Conservation (phyloP, 1,284 basidiomycete genomes). For the Anthracocystis walkeri region DNA sequence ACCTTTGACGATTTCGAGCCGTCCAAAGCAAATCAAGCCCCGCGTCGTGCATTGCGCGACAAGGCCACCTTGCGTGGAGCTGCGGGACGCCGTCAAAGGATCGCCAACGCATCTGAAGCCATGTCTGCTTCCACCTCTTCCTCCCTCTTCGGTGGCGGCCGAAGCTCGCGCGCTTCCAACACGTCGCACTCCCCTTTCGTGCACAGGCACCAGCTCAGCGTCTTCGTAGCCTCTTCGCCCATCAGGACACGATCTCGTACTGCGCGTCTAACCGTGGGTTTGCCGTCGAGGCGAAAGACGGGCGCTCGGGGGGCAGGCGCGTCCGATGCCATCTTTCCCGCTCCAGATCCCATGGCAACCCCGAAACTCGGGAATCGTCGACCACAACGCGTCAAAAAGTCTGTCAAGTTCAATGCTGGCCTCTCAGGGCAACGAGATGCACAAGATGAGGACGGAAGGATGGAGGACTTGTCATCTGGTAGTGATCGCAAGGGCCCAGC, state of each 20-base stretch:
- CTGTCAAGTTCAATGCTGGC: conserved; percentile 27
- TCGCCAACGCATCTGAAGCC: conserved; percentile 30
- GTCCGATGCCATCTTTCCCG: conserved; percentile 20
- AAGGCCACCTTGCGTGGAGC: conserved; percentile 15
- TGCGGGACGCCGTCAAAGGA: conserved; percentile 21
- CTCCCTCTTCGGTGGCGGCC: conserved; percentile 42
- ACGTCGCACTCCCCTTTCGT: conserved; percentile 30
- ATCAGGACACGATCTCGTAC: conserved; percentile 45
- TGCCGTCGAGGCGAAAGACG: conserved; percentile 23
- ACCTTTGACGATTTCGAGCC: conserved; percentile 42
- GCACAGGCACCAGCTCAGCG: conserved; percentile 29
- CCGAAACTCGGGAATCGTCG: conserved; percentile 31
- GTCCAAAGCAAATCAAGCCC: conserved; percentile 21
- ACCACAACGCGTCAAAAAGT: conserved; percentile 27
- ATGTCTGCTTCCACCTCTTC: conserved; percentile 43
- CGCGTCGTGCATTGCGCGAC: conserved; percentile 37
- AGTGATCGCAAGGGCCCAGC: conserved; percentile 22
- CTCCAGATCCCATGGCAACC: conserved; percentile 32
- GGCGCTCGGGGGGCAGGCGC: conserved; percentile 13
- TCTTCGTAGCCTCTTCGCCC: conserved; percentile 55
- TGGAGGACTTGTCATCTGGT: conserved; percentile 34
- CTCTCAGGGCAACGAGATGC: not conserved
- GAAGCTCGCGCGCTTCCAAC: conserved; percentile 44
- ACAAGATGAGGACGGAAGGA: conserved; percentile 40
- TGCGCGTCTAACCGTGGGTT: conserved; percentile 21